These are phyloP conservation scores for Sesbania bispinosa DNA, from an alignment of 306 rosid genomes.

Conservation along the genomic window DNA sequence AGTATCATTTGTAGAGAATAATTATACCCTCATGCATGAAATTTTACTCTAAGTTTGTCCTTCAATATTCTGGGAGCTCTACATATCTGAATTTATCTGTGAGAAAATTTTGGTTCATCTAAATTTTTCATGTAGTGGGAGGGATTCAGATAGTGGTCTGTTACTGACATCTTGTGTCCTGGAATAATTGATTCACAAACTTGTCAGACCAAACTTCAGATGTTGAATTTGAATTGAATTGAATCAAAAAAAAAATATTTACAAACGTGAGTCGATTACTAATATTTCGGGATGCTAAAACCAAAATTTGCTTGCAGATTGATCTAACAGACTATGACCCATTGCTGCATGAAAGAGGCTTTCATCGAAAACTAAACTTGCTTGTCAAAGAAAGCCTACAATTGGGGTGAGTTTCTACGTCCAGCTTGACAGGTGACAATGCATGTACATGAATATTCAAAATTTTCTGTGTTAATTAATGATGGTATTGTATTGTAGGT, in stretches of 20 bases:
- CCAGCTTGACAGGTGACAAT: constrained; percentile 23
- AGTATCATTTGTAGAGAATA: neutral
- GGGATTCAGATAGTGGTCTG: neutral
- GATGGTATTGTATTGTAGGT: constrained; percentile 38
- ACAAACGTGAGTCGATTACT: constrained; percentile 5
- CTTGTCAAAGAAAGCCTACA: constrained; percentile 66
- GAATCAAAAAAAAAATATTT: constrained; percentile 3
- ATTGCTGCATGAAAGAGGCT: constrained; percentile 70
- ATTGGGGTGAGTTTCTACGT: constrained; percentile 46
- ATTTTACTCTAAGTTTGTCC: constrained; percentile 7
- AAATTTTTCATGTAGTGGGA: neutral
- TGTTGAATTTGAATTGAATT: constrained; percentile 22
- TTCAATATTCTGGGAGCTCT: constrained; percentile 3
- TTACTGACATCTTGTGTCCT: neutral
- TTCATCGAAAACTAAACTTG: constrained; percentile 64
- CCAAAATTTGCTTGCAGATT: constrained; percentile 50
- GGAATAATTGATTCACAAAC: constrained; percentile 7
- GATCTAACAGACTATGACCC: constrained; percentile 62
- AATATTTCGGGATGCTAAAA: constrained; percentile 20
- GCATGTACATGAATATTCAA: constrained; percentile 15
- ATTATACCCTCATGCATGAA: neutral
- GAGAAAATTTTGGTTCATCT: neutral
- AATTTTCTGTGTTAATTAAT: constrained; percentile 8
- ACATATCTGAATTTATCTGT: neutral
- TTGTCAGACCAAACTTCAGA: constrained; percentile 3